Conservation (phyloP, 805 yeast species). For the Sungouiella blattae region DNA sequence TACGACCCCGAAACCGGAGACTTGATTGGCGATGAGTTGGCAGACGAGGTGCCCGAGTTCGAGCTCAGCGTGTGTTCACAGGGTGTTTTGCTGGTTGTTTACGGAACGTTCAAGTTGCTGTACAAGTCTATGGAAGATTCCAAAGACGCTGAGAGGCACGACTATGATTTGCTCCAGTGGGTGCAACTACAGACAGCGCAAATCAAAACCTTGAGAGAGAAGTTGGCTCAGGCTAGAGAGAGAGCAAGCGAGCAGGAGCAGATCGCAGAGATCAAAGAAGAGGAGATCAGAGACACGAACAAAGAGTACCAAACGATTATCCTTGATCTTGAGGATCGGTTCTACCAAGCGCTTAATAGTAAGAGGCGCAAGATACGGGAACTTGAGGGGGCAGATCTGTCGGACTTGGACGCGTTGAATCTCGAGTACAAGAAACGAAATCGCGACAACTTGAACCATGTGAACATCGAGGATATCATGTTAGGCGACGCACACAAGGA, state of each 20-base stretch:
- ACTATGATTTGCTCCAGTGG: constrained; percentile 16
- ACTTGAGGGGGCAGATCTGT: constrained; percentile 9
- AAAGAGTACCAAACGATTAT: constrained; percentile 13
- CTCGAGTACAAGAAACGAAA: constrained; percentile 9
- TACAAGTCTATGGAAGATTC: constrained; percentile 4
- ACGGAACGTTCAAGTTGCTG: constrained; percentile 8
- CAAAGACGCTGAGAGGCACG: constrained; percentile 6
- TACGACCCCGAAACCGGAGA: constrained; percentile 22
- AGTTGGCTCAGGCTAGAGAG: background rate
- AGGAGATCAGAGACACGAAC: constrained; percentile 11
- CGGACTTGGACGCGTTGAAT: constrained; percentile 9
- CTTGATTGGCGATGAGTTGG: constrained; percentile 20
- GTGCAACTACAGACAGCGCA: constrained; percentile 7
- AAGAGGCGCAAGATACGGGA: constrained; percentile 12
- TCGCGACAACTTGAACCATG: constrained; percentile 12
- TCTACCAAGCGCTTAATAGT: constrained; percentile 14
- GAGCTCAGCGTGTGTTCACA: constrained; percentile 8
- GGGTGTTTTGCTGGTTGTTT: constrained; percentile 10
- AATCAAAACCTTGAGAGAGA: constrained; percentile 3
- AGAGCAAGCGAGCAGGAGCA: constrained; percentile 1
- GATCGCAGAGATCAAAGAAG: constrained; percentile 5
- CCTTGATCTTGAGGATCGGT: constrained; percentile 16
- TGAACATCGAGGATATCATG: constrained; percentile 13
- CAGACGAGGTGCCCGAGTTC: constrained; percentile 9
- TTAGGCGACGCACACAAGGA: constrained; percentile 7